Percentiles rank a stretch among this genome's conserved stretches.
Evolutionary conservation across 345 rosid genomes (phyloP).

Genomic region (Erucastrum elatum): DNA sequence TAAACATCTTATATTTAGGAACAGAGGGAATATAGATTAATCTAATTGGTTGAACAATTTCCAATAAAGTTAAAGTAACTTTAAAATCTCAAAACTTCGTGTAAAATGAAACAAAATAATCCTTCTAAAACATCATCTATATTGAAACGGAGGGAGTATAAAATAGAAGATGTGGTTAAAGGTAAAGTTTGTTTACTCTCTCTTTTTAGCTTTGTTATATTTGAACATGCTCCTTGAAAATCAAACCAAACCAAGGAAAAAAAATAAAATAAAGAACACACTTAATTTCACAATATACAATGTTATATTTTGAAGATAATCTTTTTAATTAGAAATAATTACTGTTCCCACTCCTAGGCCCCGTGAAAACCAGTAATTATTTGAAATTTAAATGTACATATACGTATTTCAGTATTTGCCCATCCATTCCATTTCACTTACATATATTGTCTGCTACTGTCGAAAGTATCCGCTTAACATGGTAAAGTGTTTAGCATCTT

Average conservation of each 20-base stretch:
- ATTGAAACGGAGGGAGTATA: too few relatives aligned
- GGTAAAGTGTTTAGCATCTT: slow-evolving; percentile 35
- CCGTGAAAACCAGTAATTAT: neutral
- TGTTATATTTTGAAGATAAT: neutral
- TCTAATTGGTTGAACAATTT: too few relatives aligned
- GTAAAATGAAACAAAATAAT: too few relatives aligned
- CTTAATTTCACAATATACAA: too few relatives aligned
- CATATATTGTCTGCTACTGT: slow-evolving; percentile 7
- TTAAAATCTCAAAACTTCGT: too few relatives aligned
- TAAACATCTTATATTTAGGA: too few relatives aligned
- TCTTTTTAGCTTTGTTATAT: neutral
- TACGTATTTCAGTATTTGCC: slow-evolving; percentile 3
- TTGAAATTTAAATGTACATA: neutral
- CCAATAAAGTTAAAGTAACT: too few relatives aligned
- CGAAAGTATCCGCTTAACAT: slow-evolving; percentile 22
- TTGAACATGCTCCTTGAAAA: neutral
- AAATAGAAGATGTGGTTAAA: neutral
- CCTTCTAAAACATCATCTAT: too few relatives aligned
- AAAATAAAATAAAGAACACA: too few relatives aligned
- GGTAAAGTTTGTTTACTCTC: neutral
- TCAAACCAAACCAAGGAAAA: too few relatives aligned
- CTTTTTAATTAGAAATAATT: neutral
- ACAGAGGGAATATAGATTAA: too few relatives aligned
- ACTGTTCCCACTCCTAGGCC: slow-evolving; percentile 12
- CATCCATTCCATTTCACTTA: neutral